Percentiles rank a stretch among this genome's conserved stretches.
These are phyloP conservation scores for Adansonia rubrostipa DNA, from an alignment of 441 rosid genomes.

Conservation along the genomic window DNA sequence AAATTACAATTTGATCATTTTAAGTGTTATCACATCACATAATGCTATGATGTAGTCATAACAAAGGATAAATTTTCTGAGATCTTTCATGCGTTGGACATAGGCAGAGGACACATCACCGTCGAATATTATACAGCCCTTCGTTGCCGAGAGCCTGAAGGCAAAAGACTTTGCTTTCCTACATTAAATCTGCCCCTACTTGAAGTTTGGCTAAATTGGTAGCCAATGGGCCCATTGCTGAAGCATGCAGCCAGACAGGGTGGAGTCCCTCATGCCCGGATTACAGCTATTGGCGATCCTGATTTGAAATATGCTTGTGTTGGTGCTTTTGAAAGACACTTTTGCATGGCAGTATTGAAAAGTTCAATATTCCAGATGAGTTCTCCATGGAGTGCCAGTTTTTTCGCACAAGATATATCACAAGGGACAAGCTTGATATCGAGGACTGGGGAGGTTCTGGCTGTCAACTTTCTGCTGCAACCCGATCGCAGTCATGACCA, in stretches of 20 bases:
- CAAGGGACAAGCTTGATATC: slow-evolving; percentile 56
- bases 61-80: not conserved
- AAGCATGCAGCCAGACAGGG: slow-evolving; percentile 78
- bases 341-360: too few relatives aligned
- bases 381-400: slow-evolving; percentile 56
- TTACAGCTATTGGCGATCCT: too few relatives aligned
- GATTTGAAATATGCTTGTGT: too few relatives aligned
- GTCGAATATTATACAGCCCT: slow-evolving; percentile 62
- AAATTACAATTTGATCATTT: too few relatives aligned
- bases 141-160: slow-evolving; percentile 65
- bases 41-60: not conserved
- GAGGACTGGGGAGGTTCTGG: slow-evolving; percentile 62
- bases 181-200: slow-evolving; percentile 81
- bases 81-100: not conserved
- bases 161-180: slow-evolving; percentile 71
- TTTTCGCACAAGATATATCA: slow-evolving; percentile 49
- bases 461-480: slow-evolving; percentile 72
- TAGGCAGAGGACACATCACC: slow-evolving; percentile 68
- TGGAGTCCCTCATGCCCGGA: slow-evolving; percentile 29
- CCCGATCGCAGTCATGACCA: slow-evolving; percentile 80
- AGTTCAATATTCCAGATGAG: slow-evolving; percentile 60
- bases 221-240: slow-evolving; percentile 86
- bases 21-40: too few relatives aligned
- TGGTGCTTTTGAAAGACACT: too few relatives aligned
- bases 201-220: slow-evolving; percentile 91